phyloP scores from a whole-genome alignment of 2,329 filamentous ascomycete species.

The Sporothrix phasma region DNA sequence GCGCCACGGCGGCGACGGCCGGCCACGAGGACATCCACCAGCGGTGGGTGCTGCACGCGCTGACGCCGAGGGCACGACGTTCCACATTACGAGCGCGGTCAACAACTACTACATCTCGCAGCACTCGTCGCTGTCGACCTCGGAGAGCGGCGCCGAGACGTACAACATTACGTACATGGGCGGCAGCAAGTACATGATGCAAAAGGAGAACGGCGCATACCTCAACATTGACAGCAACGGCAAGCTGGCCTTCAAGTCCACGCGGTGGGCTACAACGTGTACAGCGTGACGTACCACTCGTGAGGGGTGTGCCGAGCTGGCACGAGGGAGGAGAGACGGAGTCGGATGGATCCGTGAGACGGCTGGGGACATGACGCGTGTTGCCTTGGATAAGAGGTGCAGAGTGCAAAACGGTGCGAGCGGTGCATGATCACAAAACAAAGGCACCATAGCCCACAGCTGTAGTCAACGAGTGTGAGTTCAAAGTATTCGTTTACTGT shows the following conservation, averaged over 20 bases:
- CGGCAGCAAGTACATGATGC: constrained; percentile 20
- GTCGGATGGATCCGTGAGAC: no score
- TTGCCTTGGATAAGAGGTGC: no score
- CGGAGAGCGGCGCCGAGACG: constrained; percentile 20
- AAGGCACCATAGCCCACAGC: no score
- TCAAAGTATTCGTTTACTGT: no score
- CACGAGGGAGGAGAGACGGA: no score
- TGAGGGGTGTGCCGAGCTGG: not conserved
- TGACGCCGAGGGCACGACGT: constrained; percentile 22
- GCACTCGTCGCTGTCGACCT: constrained; percentile 17
- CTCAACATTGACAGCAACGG: constrained; percentile 19
- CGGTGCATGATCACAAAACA: no score
- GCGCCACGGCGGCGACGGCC: constrained; percentile 22
- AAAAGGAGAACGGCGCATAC: constrained; percentile 23
- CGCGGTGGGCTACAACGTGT: constrained; percentile 18
- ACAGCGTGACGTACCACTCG: constrained; percentile 22
- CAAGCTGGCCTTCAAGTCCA: constrained; percentile 15
- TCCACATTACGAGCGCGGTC: constrained; percentile 22
- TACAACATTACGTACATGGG: constrained; percentile 22
- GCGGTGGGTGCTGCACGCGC: constrained; percentile 40
- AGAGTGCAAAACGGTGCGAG: no score
- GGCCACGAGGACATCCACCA: constrained; percentile 34
- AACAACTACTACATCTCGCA: constrained; percentile 21
- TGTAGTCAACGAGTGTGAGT: no score
- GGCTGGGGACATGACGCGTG: no score